These are phyloP conservation scores for Solanum habrochaites DNA, from an alignment of 257 asterid species.

Conservation along the genomic window DNA sequence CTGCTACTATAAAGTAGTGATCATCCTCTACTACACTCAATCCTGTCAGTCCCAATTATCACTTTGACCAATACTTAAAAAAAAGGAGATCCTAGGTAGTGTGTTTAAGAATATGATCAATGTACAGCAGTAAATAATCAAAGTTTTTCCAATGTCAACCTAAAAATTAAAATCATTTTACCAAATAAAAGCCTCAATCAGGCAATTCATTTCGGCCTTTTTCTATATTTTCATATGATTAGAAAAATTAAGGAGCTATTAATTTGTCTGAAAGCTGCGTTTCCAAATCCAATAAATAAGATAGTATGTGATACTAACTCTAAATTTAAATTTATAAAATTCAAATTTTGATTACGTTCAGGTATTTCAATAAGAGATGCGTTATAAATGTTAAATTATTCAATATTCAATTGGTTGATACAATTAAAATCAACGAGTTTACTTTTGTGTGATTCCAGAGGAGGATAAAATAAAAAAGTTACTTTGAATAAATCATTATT, in stretches of 20 bases:
- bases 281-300: not conserved
- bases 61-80: not conserved
- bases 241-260: not conserved
- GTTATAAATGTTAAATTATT: not conserved
- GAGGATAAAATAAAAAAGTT: not conserved
- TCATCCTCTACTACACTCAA: not conserved
- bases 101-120: not conserved
- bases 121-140: not conserved
- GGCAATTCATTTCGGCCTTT: not conserved
- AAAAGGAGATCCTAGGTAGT: not conserved
- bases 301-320: not conserved
- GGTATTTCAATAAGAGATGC: not conserved
- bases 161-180: not conserved
- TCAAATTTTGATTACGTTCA: not conserved
- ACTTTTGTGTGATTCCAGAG: not conserved
- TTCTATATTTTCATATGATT: not conserved
- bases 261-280: not conserved
- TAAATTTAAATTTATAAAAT: fast-evolving
- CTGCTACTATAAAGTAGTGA: not conserved
- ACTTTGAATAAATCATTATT: not conserved
- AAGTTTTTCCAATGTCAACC: not conserved
- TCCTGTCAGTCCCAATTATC: not conserved
- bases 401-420: not conserved
- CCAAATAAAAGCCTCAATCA: not conserved
- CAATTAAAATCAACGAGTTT: not conserved